A percentile compares a stretch with the other conserved stretches of the same genome.
phyloP scores from a whole-genome alignment of 2,329 filamentous ascomycete species.

The Pseudodiploospora longispora region DNA sequence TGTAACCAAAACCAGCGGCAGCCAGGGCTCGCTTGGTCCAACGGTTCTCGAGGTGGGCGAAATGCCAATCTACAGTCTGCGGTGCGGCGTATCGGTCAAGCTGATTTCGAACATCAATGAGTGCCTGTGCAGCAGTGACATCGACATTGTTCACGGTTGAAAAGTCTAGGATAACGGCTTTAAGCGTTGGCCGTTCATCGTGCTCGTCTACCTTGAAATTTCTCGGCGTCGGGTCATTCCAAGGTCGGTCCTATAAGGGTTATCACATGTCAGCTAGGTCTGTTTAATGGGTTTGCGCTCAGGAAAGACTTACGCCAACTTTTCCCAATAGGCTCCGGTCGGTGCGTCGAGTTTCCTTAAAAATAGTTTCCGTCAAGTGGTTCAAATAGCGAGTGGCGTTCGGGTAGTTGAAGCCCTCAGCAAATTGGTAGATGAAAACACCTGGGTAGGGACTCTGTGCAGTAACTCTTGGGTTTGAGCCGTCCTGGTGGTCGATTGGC shows the following conservation, averaged over 20 bases:
- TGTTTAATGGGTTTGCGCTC: not conserved
- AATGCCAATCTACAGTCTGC: constrained; percentile 39
- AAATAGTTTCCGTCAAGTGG: constrained; percentile 37
- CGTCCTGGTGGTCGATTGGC: constrained; percentile 41
- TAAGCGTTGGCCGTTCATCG: constrained; percentile 40
- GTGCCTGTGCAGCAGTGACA: constrained; percentile 44
- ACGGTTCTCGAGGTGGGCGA: constrained; percentile 44
- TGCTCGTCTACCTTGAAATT: constrained; percentile 21
- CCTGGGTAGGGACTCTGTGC: constrained; percentile 43
- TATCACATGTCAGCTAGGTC: constrained; percentile 8
- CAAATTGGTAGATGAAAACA: constrained; percentile 47
- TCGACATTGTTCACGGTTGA: constrained; percentile 48
- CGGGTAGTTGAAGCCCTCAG: constrained; percentile 48
- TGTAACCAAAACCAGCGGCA: constrained; percentile 44
- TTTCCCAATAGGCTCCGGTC: constrained; percentile 35
- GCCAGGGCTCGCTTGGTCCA: constrained; percentile 50
- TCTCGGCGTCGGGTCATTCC: constrained; percentile 45
- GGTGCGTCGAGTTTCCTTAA: constrained; percentile 37
- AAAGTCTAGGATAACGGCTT: constrained; percentile 49
- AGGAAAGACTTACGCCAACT: constrained; percentile 31
- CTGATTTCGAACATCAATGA: constrained; percentile 46
- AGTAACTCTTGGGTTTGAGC: constrained; percentile 39
- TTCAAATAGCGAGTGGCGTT: constrained; percentile 45
- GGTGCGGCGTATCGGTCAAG: constrained; percentile 43
- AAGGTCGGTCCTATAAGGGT: constrained; percentile 38